Evolutionary conservation across 805 yeast species (phyloP).

Genomic region (Suhomyces vadensis): DNA sequence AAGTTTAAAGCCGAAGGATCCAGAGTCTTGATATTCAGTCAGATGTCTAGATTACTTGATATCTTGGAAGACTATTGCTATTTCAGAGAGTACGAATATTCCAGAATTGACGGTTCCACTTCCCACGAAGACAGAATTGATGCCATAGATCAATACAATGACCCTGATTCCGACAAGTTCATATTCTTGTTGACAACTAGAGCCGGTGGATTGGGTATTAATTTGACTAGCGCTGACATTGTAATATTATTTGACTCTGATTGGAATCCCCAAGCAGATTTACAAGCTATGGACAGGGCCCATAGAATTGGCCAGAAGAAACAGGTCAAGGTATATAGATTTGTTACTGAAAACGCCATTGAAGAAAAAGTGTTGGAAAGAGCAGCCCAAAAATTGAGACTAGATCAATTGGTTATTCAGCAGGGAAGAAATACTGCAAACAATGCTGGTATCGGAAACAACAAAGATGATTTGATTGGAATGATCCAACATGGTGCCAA

Average conservation of each 20-base stretch:
- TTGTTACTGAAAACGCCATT: slow-evolving; percentile 93
- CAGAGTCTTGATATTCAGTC: slow-evolving; percentile 87
- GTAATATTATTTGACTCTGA: slow-evolving; percentile 89
- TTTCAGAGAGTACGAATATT: slow-evolving; percentile 79
- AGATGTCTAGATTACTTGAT: slow-evolving; percentile 88
- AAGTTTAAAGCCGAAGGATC: slow-evolving; percentile 77
- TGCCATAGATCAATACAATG: slow-evolving; percentile 90
- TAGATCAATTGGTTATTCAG: slow-evolving; percentile 94
- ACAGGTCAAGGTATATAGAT: slow-evolving; percentile 88
- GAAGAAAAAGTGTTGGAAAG: slow-evolving; percentile 95
- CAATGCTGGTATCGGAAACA: slow-evolving; percentile 47
- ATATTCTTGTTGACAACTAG: slow-evolving; percentile 86
- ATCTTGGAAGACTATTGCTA: slow-evolving; percentile 90
- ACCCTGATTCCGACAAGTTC: slow-evolving; percentile 78
- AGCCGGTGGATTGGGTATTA: slow-evolving; percentile 96
- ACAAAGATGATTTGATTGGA: slow-evolving; percentile 81
- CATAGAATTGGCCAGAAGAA: slow-evolving; percentile 97
- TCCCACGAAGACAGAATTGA: slow-evolving; percentile 89
- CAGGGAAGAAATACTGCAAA: slow-evolving; percentile 68
- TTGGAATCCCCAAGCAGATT: slow-evolving; percentile 98
- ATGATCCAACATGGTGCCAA: slow-evolving; percentile 99
- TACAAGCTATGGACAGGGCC: slow-evolving; percentile 98
- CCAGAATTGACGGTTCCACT: slow-evolving; percentile 93
- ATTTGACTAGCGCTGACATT: slow-evolving; percentile 87
- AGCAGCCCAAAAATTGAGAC: slow-evolving; percentile 89